A percentile compares a stretch with the other conserved stretches of the same genome.
Evolutionary conservation across 2,329 filamentous ascomycete species (phyloP).

Genomic region (Nemania abortiva): DNA sequence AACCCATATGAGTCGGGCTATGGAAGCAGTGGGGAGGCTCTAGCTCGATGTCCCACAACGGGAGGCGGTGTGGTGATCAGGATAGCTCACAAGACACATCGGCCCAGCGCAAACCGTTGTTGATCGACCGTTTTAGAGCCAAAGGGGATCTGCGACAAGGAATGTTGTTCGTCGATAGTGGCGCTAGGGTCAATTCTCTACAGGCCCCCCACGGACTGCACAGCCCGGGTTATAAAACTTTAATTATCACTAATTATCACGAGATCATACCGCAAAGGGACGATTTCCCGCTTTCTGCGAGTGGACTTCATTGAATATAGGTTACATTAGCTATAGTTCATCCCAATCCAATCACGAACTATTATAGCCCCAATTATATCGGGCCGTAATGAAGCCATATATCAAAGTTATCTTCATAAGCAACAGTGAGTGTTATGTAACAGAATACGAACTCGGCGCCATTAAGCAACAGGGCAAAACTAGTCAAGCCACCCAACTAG

Average conservation of each 20-base stretch:
- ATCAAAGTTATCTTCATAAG: background rate
- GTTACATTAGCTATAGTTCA: constrained; percentile 16
- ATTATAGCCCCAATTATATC: constrained; percentile 12
- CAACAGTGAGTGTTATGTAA: background rate
- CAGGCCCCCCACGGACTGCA: background rate
- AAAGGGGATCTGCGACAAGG: background rate
- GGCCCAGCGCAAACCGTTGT: background rate
- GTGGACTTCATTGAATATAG: background rate
- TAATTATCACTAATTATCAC: background rate
- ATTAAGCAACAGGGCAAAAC: background rate
- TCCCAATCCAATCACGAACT: constrained; percentile 8
- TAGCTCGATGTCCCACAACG: constrained; percentile 2
- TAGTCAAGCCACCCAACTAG: background rate
- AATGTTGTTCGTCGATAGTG: constrained; percentile 5
- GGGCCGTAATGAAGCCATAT: background rate
- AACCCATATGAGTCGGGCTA: constrained; percentile 9
- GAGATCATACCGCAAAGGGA: background rate
- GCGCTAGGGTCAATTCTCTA: background rate
- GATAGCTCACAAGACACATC: constrained; percentile 12
- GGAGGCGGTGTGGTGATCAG: constrained; percentile 25
- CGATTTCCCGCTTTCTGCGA: background rate
- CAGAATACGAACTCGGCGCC: background rate
- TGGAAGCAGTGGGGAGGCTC: background rate
- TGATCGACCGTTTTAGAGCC: constrained; percentile 3
- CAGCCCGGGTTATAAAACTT: background rate